Percentiles rank a stretch among this genome's conserved stretches.
phyloP scores from a whole-genome alignment of 768 basidiomycete species.

The Collybia sordida region DNA sequence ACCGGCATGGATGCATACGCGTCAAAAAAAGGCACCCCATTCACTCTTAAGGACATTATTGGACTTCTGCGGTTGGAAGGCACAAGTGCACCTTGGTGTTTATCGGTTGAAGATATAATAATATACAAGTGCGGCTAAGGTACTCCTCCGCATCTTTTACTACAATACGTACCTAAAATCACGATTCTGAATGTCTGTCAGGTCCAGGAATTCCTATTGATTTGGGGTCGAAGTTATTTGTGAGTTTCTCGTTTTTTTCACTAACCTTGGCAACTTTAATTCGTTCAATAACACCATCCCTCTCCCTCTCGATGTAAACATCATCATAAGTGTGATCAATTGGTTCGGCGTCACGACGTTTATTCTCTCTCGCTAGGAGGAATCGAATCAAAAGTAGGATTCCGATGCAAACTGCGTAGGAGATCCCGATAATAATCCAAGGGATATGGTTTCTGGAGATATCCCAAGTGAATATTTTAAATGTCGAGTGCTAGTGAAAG shows the following conservation, averaged over 20 bases:
- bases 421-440: slow-evolving; percentile 74
- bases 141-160: too few species aligned
- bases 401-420: slow-evolving; percentile 53
- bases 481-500: background rate
- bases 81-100: too few species aligned
- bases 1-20: too few species aligned
- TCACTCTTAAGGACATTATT: too few species aligned
- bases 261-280: slow-evolving; percentile 68
- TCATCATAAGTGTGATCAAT: slow-evolving; percentile 55
- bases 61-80: too few species aligned
- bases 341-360: slow-evolving; percentile 57
- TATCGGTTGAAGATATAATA: too few species aligned
- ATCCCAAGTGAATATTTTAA: background rate
- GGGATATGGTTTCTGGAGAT: slow-evolving; percentile 62
- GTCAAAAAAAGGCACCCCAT: too few species aligned
- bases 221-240: slow-evolving; percentile 2
- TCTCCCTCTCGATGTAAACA: slow-evolving; percentile 56
- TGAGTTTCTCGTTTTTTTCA: background rate
- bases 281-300: slow-evolving; percentile 51
- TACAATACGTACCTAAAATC: slow-evolving; percentile 74
- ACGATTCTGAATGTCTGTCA: slow-evolving; percentile 71
- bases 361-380: slow-evolving; percentile 60
- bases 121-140: too few species aligned
- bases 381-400: slow-evolving; percentile 48
- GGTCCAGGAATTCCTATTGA: slow-evolving; percentile 64